These are phyloP conservation scores for Elaeis oleifera DNA, from an alignment of 202 grass and related monocot genomes.

Conservation along the genomic window DNA sequence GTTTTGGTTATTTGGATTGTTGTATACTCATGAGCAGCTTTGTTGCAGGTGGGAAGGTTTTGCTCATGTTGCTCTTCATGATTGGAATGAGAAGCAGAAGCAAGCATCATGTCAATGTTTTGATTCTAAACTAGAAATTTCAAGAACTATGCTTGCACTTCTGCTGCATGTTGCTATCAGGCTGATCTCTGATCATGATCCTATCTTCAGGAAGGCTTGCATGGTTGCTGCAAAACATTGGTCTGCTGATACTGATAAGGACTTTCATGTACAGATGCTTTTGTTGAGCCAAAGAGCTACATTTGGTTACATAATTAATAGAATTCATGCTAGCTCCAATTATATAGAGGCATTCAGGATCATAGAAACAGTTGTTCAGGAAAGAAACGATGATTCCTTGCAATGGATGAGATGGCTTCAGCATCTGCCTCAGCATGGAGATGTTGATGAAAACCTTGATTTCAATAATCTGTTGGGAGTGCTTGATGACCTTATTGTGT, in stretches of 20 bases:
- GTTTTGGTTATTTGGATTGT: too few relatives aligned
- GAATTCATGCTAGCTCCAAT: conserved; percentile 23
- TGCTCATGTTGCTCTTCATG: conserved; percentile 65
- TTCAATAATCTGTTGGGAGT: conserved; percentile 33
- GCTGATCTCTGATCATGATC: conserved; percentile 31
- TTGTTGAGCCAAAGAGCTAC: conserved; percentile 31
- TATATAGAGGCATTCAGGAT: conserved; percentile 31
- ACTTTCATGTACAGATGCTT: conserved; percentile 1
- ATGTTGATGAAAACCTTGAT: conserved; percentile 25
- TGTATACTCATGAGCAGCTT: conserved; percentile 1
- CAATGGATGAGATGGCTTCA: conserved; percentile 70
- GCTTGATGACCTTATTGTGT: conserved; percentile 29
- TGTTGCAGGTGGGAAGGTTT: conserved; percentile 85
- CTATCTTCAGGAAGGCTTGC: conserved; percentile 58
- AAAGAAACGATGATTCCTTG: conserved; percentile 35
- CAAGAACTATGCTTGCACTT: conserved; percentile 31
- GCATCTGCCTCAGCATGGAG: conserved; percentile 35
- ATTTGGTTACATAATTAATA: conserved; percentile 42
- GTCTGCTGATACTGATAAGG: neutral
- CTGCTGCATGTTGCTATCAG: conserved; percentile 69
- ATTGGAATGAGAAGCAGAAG: conserved; percentile 45
- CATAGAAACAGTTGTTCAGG: conserved; percentile 24
- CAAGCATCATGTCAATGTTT: conserved; percentile 10
- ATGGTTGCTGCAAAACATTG: conserved; percentile 45
- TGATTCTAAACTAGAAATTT: neutral